A percentile compares a stretch with the other conserved stretches of the same genome.
Evolutionary conservation across 2,329 filamentous ascomycete genomes (phyloP).

Genomic region (Colletotrichum siamense): DNA sequence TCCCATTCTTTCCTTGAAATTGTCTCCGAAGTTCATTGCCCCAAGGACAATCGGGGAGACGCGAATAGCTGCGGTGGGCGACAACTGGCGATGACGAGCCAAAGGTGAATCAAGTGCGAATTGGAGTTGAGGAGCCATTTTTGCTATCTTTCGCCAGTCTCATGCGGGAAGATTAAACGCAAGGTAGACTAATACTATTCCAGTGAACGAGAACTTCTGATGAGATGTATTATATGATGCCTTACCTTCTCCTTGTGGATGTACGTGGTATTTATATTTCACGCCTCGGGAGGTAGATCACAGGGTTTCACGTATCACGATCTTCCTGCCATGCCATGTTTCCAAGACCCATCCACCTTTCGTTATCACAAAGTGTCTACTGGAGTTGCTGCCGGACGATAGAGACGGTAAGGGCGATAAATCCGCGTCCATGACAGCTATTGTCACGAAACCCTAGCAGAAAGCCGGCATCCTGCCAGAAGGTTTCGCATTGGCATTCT

Average conservation of each 20-base stretch:
- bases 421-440: not conserved
- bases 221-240: not conserved
- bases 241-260: not conserved
- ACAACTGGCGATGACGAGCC: conserved; percentile 56
- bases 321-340: rapidly evolving
- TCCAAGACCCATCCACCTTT: not conserved
- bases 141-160: not conserved
- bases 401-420: not conserved
- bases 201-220: not conserved
- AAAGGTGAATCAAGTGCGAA: conserved; percentile 29
- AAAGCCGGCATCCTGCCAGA: not conserved
- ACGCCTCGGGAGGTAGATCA: not conserved
- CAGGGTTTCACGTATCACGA: not conserved
- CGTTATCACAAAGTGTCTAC: rapidly evolving
- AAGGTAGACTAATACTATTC: rapidly evolving
- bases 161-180: rapidly evolving
- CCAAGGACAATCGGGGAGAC: conserved; percentile 58
- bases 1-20: not conserved
- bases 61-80: conserved; percentile 51
- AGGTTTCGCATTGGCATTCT: not conserved
- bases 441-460: not conserved
- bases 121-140: not conserved
- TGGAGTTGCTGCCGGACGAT: not conserved
- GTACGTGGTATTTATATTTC: not conserved
- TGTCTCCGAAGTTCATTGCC: conserved; percentile 55